Percentiles rank a stretch among this genome's conserved stretches.
These are phyloP conservation scores for rapeseed (Brassica napus) DNA, from an alignment of 345 rosid genomes.

Conservation along the genomic window Da-Ae NC_063444.1:41773001-41773500, in stretches of 20 bases:
- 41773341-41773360: slow-evolving; percentile 2
- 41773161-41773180: neutral
- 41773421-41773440: slow-evolving; percentile 14
- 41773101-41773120: neutral
- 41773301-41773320: slow-evolving; percentile 28
- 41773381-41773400: neutral
- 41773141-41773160: neutral
- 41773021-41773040: neutral
- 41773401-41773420: slow-evolving; percentile 10
- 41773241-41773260: neutral
- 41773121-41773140: neutral
- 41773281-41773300: slow-evolving; percentile 8
- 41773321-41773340: neutral
- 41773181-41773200: slow-evolving; percentile 7
- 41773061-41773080: neutral
- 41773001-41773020: neutral
- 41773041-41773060: neutral
- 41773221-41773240: neutral
- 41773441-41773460: slow-evolving; percentile 4
- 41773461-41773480: slow-evolving; percentile 1
- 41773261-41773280: neutral
- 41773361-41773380: slow-evolving; percentile 15
- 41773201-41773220: slow-evolving; percentile 18
- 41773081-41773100: neutral
- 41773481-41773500: slow-evolving; percentile 21